Base-by-base conservation (phyloP, 768 basidiomycete species). In the Lactarius hatsudake region DNA sequence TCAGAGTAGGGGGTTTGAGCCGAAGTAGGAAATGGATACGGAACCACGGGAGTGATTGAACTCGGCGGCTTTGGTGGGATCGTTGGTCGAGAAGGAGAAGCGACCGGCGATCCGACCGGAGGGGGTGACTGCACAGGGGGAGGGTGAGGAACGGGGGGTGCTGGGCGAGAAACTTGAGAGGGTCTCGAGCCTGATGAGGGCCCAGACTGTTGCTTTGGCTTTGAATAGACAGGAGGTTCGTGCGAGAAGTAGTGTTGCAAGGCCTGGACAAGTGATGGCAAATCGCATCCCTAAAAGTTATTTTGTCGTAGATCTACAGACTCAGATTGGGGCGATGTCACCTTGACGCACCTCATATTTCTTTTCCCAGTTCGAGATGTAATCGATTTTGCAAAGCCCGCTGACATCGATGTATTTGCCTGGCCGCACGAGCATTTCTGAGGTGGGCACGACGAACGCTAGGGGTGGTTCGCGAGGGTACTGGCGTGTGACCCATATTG, bases 181-280 rank as follows among this genome's bases (percentile, higher is more conserved):
- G 72, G 64, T 43, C 73, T 59, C 66, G 65, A 67, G 51, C 66
- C 15, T 23, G 58, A 0, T 9, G 57, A 32, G 38, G 71, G 70
- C 43, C 73, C 65, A 71, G 71, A 68, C 70, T 69, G 68, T 30
- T 73, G 69, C 72, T 80, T 83, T 18, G 93, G 89, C 77, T 90
- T 94, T 38, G 96, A 87, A 75, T 95, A 97, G 18, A 98, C 86
- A 8, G 96, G 96, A 53, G 96, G 96, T 56, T 87, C 84, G 36
- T 81, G 81, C 26, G 93, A 96, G 78, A 98, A 98, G 63, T 89
- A 82, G 48, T 86, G 82, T 71, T 91, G 88, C 80, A 98, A 84
- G 23, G 87, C 87, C 69, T 91, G 86, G 54, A 96, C 75, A 26
- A 99, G 81, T 5, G 81, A 84, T 32, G 81, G 78, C n/a, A 98